phyloP scores from a whole-genome alignment of 2,329 filamentous ascomycete genomes.

The Aspergillus pseudonomiae region DNA sequence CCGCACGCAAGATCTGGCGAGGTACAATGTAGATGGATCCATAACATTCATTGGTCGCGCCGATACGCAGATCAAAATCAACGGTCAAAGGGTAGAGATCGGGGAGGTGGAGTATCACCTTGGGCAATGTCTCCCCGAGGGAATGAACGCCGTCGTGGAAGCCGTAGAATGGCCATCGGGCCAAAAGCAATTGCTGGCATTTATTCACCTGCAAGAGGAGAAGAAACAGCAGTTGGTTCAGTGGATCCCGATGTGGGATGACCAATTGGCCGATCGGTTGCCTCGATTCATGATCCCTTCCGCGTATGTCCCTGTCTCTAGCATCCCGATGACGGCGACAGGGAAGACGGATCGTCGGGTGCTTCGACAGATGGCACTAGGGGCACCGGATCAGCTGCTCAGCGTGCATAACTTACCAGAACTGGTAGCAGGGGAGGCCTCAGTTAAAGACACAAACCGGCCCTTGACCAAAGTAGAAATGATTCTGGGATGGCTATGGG shows the following conservation, averaged over 20 bases:
- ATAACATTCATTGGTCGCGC: background rate
- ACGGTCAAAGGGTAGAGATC: background rate
- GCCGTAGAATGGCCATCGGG: background rate
- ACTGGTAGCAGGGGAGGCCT: background rate
- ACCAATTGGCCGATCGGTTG: no score
- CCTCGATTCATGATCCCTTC: background rate
- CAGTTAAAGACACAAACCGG: background rate
- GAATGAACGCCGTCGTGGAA: background rate
- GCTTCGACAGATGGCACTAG: background rate
- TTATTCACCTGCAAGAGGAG: no score
- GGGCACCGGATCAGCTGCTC: no score
- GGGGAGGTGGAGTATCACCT: background rate
- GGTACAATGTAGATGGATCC: background rate
- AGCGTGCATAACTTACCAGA: background rate
- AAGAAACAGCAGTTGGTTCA: no score
- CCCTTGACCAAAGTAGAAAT: no score
- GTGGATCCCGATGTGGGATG: no score
- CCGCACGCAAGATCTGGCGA: background rate
- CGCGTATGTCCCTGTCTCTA: background rate
- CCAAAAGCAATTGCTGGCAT: no score
- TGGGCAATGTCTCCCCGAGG: no score
- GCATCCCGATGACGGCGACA: background rate
- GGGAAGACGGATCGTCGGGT: background rate
- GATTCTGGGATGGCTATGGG: no score
- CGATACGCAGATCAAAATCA: background rate